Percentiles rank a stretch among this genome's conserved stretches.
phyloP scores from a whole-genome alignment of 2,329 filamentous ascomycete genomes.

The Metarhizium humberi region DNA sequence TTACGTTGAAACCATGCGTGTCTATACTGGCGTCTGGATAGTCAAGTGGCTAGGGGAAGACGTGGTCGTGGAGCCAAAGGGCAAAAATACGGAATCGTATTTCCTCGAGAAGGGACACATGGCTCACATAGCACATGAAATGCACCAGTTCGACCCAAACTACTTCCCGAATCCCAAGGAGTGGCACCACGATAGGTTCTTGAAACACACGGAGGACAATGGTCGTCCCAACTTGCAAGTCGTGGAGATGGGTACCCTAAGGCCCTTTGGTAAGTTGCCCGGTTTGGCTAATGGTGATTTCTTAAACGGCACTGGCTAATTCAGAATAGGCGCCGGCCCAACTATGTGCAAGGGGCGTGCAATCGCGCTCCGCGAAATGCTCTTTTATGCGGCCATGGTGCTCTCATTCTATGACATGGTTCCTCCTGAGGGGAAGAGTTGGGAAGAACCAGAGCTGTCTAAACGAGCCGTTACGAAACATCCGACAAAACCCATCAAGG shows the following conservation, averaged over 20 bases:
- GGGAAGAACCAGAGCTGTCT: conserved; percentile 15
- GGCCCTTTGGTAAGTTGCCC: conserved; percentile 22
- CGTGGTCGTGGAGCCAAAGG: conserved; percentile 18
- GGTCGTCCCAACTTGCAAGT: conserved; percentile 13
- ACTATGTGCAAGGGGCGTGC: conserved; percentile 23
- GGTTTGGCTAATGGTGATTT: background rate
- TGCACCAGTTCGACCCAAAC: conserved; percentile 25
- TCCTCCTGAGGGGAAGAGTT: conserved; percentile 17
- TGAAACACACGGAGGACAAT: conserved; percentile 16
- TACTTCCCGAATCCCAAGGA: conserved; percentile 22
- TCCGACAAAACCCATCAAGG: conserved; percentile 17
- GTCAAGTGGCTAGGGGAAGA: conserved; percentile 23
- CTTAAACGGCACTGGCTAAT: background rate
- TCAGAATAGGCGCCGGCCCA: conserved; percentile 18
- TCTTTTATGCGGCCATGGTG: conserved; percentile 24
- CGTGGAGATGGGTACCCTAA: conserved; percentile 18
- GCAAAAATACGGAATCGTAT: conserved; percentile 12
- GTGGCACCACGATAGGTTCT: conserved; percentile 25
- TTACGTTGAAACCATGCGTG: conserved; percentile 29
- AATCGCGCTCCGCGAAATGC: conserved; percentile 23
- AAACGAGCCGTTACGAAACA: conserved; percentile 18
- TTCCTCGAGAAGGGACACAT: conserved; percentile 24
- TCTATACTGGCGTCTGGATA: conserved; percentile 26
- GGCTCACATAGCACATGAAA: conserved; percentile 22
- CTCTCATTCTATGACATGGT: conserved; percentile 27